A percentile compares a stretch with the other conserved stretches of the same genome.
These are phyloP conservation scores for Quercus glauca DNA, from an alignment of 306 rosid species.

Conservation along the genomic window DNA sequence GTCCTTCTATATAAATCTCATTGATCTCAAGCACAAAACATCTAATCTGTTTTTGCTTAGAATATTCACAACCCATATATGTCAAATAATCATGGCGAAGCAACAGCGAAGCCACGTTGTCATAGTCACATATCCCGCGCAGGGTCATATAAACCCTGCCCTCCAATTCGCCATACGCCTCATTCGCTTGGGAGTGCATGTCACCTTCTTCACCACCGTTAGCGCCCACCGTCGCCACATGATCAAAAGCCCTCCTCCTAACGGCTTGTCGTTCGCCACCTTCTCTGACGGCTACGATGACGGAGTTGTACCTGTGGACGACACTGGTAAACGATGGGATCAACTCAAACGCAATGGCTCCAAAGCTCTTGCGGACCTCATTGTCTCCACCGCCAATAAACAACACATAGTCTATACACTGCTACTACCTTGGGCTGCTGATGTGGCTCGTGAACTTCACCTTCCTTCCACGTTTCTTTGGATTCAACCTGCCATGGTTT, in stretches of 20 bases:
- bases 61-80: no score
- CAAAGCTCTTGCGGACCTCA: not conserved
- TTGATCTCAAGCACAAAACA: no score
- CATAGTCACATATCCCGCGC: no score
- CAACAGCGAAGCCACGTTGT: no score
- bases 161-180: no score
- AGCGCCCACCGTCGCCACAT: no score
- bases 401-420: slow-evolving; percentile 19
- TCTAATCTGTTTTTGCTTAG: no score
- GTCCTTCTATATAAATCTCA: no score
- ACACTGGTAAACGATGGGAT: not conserved
- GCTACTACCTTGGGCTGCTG: slow-evolving; percentile 31
- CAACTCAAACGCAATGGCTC: slow-evolving; percentile 16
- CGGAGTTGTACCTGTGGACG: not conserved
- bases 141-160: no score
- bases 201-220: no score
- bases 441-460: slow-evolving; percentile 16
- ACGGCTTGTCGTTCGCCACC: not conserved
- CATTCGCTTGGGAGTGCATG: no score
- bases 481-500: slow-evolving; percentile 42
- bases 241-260: not conserved
- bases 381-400: not conserved
- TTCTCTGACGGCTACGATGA: slow-evolving; percentile 42
- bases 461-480: slow-evolving; percentile 27
- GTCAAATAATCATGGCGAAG: no score